Evolutionary conservation across 768 basidiomycete species (phyloP), one percentile per base, ranked within the genome.

Genomic region (Lactifluus subvellereus): DNA sequence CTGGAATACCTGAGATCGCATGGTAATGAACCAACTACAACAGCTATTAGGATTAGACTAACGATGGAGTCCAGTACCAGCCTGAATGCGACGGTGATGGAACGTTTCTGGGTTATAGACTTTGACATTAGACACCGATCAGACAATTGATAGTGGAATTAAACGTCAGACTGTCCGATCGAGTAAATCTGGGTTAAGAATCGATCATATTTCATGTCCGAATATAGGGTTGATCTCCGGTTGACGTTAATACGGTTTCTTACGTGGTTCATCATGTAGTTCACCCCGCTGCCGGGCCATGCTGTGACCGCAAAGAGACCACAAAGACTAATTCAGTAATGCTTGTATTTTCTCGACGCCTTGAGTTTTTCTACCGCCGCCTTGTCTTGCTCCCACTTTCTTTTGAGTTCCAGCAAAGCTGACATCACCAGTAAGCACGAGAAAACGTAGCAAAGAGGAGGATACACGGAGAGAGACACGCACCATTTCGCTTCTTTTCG

Each of bases 311-410:
- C 37, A 37, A 37, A 37, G 37, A 8, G 11, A 8, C 37, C 37
- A 4, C 37, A 37, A 37, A 8, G 37, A 8, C 37, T 11, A 37
- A 37, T 14, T 40, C 40, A 96, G 74, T 97, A 97, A 14, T 94
- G 94, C 71, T 85, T 94, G 82, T 94, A 96, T 57, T 85, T 81
- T 68, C 86, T 82, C 27, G 87, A 85, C 50, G 85, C 83, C 74
- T 89, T 92, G 67, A 91, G 78, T 69, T 87, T 84, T 71, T 88
- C 88, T 42, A 93, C 84, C 71, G 87, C 90, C 8, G 83, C 85
- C 76, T 91, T 93, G 81, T 96, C 94, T 68, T 84, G 84, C 70
- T 94, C 91, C 82, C 94, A 96, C 70, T 84, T 87, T 69, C 79
- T 81, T 71, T 89, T 89, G 38, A 87, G 76, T 62, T 84, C 77